These are phyloP conservation scores for Carex littledalei DNA, from an alignment of 176 grass and related monocot genomes.

Conservation along the genomic window DNA sequence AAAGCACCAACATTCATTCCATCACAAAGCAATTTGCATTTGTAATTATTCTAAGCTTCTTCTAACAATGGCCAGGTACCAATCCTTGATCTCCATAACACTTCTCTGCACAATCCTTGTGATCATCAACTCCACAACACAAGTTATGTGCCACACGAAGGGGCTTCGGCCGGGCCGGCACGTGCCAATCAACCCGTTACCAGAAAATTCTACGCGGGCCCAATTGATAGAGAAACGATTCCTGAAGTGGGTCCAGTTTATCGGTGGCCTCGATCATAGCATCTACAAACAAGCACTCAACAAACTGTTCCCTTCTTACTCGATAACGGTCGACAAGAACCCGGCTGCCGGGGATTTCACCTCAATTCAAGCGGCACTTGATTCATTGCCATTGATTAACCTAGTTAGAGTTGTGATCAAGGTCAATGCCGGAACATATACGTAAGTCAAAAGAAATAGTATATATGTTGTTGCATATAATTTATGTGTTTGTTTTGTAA, in stretches of 20 bases:
- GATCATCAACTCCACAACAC: not conserved
- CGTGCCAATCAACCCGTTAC: conserved; percentile 30
- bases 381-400: conserved; percentile 83
- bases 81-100: conserved; percentile 3
- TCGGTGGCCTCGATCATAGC: conserved; percentile 51
- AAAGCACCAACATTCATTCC: not conserved
- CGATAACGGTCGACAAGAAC: conserved; percentile 63
- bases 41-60: not conserved
- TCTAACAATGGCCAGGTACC: conserved; percentile 23
- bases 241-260: conserved; percentile 69
- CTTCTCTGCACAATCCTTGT: conserved; percentile 14
- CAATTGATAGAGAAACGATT: conserved; percentile 59
- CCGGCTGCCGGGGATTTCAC: conserved; percentile 51
- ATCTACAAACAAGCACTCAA: conserved; percentile 41
- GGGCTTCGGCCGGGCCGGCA: conserved; percentile 31
- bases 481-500: not conserved
- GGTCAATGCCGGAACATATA: conserved; percentile 88
- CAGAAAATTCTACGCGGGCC: conserved; percentile 44
- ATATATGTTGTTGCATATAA: not conserved
- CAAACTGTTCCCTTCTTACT: conserved; percentile 41
- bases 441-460: conserved; percentile 38
- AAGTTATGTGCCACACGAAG: conserved; percentile 42
- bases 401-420: conserved; percentile 77
- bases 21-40: not conserved
- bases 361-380: conserved; percentile 76